These are phyloP conservation scores for Chenopodium berlandieri DNA, from an alignment of 148 eudicot species.

Conservation along the genomic window DNA sequence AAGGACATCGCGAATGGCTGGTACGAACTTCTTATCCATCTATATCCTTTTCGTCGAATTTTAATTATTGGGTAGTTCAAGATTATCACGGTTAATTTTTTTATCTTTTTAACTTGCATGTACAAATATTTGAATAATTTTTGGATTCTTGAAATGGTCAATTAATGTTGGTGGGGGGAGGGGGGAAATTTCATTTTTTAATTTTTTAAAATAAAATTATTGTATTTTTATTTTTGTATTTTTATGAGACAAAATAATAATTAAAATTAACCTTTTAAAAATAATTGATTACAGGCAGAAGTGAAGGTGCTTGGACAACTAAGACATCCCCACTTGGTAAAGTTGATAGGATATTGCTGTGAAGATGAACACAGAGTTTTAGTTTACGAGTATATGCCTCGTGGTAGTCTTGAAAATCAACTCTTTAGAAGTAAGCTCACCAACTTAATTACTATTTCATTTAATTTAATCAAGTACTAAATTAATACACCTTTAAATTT, in stretches of 20 bases:
- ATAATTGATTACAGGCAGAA: too few relatives aligned
- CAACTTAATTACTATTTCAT: not conserved
- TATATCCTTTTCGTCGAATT: not conserved
- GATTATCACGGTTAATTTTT: too few relatives aligned
- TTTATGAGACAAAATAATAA: too few relatives aligned
- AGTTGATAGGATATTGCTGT: conserved; percentile 45
- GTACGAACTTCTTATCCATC: conserved; percentile 26
- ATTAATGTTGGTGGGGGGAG: not conserved
- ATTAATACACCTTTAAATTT: not conserved
- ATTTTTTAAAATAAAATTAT: too few relatives aligned
- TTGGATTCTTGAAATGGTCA: not conserved
- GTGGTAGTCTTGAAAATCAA: conserved; percentile 44
- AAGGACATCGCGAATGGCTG: conserved; percentile 95
- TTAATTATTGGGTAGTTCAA: not conserved
- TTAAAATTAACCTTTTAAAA: too few relatives aligned
- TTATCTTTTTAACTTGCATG: too few relatives aligned
- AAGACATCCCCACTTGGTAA: conserved; percentile 28
- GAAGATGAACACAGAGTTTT: conserved; percentile 42
- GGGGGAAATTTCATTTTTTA: not conserved
- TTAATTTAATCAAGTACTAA: not conserved
- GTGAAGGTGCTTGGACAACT: too few relatives aligned
- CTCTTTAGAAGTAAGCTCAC: conserved; percentile 36
- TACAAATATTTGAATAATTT: not conserved
- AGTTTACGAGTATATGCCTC: conserved; percentile 39
- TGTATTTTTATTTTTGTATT: too few relatives aligned